Conservation (phyloP, 352 stramenopile genomes). For the Phytopythium montanum region DNA sequence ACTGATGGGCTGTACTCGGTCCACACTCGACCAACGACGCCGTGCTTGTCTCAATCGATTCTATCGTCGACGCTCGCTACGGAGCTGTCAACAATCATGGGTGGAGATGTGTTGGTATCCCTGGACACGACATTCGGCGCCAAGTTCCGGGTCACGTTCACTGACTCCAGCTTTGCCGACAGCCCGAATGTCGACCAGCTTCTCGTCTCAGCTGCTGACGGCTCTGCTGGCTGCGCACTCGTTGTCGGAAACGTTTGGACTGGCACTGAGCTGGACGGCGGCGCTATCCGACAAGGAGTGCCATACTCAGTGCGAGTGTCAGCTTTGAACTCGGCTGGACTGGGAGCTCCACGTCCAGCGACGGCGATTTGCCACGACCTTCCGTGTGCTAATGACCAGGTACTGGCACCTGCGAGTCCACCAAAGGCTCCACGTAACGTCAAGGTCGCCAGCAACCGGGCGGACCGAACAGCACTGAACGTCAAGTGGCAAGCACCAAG, state of each 20-base stretch:
- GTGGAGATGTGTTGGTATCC: slow-evolving; percentile 60
- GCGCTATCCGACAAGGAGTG: slow-evolving; percentile 65
- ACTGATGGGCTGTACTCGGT: slow-evolving; percentile 38
- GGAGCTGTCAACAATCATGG: slow-evolving; percentile 36
- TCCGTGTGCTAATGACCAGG: slow-evolving; percentile 37
- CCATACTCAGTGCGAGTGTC: slow-evolving; percentile 90
- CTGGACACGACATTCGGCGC: slow-evolving; percentile 44
- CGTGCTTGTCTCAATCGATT: slow-evolving; percentile 40
- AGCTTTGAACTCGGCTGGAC: slow-evolving; percentile 85
- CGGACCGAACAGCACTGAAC: slow-evolving; percentile 71
- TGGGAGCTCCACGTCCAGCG: slow-evolving; percentile 48
- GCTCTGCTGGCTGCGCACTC: slow-evolving; percentile 44
- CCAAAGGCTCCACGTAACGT: slow-evolving; percentile 74
- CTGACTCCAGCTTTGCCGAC: slow-evolving; percentile 57
- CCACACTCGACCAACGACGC: slow-evolving; percentile 42
- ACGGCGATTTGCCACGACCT: slow-evolving; percentile 47
- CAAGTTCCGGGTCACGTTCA: slow-evolving; percentile 89
- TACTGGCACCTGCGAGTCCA: slow-evolving; percentile 54
- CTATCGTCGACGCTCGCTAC: slow-evolving; percentile 21
- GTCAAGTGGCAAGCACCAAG: slow-evolving; percentile 80
- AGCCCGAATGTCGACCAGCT: slow-evolving; percentile 35
- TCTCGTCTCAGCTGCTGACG: slow-evolving; percentile 43
- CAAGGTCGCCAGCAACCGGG: slow-evolving; percentile 74
- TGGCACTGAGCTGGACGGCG: slow-evolving; percentile 74
- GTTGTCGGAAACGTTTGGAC: slow-evolving; percentile 63